Evolutionary conservation across 1,284 basidiomycete genomes (phyloP).

Genomic region (Athelia sp.): DNA sequence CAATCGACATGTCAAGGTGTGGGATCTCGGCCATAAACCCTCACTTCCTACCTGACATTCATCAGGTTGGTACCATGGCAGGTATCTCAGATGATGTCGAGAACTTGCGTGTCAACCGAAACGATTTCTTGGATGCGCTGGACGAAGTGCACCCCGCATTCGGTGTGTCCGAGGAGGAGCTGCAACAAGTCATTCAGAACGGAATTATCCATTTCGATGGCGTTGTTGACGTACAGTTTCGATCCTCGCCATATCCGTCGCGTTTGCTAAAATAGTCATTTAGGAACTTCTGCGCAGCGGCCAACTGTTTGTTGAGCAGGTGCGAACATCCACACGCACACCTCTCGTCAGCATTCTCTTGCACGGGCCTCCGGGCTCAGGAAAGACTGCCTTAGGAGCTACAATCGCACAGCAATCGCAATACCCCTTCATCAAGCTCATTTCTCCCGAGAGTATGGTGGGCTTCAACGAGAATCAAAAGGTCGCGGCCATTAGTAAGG

Average conservation of each 20-base stretch:
- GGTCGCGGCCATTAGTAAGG: conserved; percentile 88
- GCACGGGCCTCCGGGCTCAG: conserved; percentile 87
- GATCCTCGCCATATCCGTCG: conserved; percentile 9
- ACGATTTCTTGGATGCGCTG: conserved; percentile 89
- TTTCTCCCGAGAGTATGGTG: conserved; percentile 97
- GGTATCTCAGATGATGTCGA: conserved; percentile 96
- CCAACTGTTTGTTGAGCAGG: conserved; percentile 93
- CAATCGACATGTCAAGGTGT: conserved; percentile 90
- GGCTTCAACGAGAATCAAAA: conserved; percentile 91
- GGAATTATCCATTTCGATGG: conserved; percentile 91
- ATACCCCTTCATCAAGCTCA: conserved; percentile 98
- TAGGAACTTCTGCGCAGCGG: conserved; percentile 89
- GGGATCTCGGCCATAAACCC: not conserved
- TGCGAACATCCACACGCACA: conserved; percentile 85
- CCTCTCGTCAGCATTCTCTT: conserved; percentile 90
- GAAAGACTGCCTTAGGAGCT: conserved; percentile 95
- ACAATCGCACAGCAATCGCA: conserved; percentile 91
- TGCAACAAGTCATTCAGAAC: conserved; percentile 92
- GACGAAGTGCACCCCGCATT: conserved; percentile 97
- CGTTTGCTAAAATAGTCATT: conserved; percentile 9
- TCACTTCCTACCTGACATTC: not conserved
- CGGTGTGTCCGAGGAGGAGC: conserved; percentile 96
- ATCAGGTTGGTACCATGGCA: conserved; percentile 87
- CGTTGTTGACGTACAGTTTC: conserved; percentile 62
- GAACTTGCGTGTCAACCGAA: conserved; percentile 83